Evolutionary conservation across 164 flowering plant species (phyloP).

Genomic region (Aristolochia contorta): DNA sequence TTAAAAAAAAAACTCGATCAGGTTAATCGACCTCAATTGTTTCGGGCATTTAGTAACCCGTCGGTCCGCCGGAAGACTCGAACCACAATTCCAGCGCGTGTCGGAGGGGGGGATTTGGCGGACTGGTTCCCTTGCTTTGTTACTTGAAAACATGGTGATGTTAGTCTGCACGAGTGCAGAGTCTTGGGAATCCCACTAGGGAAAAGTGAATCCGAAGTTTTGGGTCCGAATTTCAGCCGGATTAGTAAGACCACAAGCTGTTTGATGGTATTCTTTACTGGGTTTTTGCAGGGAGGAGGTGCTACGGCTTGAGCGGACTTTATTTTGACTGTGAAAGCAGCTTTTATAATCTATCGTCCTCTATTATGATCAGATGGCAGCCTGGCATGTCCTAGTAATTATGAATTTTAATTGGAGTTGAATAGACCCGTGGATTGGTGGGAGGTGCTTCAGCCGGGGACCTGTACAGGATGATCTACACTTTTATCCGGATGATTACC

Average conservation of each 20-base stretch:
- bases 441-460: no score
- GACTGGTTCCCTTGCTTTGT: conserved; percentile 1
- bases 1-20: no score
- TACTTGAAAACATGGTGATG: background rate
- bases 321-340: background rate
- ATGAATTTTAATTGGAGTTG: no score
- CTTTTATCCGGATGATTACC: no score
- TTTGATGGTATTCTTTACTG: background rate
- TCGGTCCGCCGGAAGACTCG: conserved; percentile 1
- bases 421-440: no score
- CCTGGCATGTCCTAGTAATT: no score
- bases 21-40: no score
- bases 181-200: background rate
- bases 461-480: no score
- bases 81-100: conserved; percentile 5
- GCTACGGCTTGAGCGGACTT: background rate
- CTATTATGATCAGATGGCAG: background rate
- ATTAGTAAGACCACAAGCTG: background rate
- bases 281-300: background rate
- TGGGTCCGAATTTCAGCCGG: background rate
- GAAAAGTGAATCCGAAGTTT: background rate
- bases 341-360: background rate
- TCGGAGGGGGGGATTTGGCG: background rate
- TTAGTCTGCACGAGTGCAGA: conserved; percentile 3
- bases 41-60: background rate